A percentile compares a stretch with the other conserved stretches of the same genome.
Conservation (phyloP, 2,329 filamentous ascomycete species). For the Penicillium sp. region DNA sequence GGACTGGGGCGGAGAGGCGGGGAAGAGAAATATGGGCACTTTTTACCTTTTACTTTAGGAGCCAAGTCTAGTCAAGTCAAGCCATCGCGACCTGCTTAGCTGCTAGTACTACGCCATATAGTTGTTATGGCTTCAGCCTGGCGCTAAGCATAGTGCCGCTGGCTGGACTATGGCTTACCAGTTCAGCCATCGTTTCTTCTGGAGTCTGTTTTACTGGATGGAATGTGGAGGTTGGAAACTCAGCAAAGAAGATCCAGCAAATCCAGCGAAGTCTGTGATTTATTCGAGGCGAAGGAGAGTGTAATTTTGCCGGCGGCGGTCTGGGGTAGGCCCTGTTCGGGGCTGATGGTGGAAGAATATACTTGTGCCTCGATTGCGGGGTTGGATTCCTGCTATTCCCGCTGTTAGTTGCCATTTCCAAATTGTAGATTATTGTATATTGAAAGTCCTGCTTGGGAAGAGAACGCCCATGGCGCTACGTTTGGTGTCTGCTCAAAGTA, state of each 20-base stretch:
- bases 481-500: background rate
- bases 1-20: background rate
- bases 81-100: background rate
- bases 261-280: background rate
- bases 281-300: background rate
- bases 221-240: background rate
- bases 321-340: conserved; percentile 1
- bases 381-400: background rate
- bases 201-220: background rate
- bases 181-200: background rate
- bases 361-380: background rate
- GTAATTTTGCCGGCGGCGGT: conserved; percentile 9
- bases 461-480: background rate
- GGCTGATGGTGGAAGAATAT: background rate
- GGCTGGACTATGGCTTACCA: background rate
- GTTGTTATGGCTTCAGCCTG: background rate
- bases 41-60: background rate
- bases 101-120: background rate
- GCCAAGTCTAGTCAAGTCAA: background rate
- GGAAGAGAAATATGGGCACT: background rate
- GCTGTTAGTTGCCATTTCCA: background rate
- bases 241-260: background rate
- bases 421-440: background rate
- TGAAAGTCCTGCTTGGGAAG: background rate
- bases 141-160: background rate